phyloP scores from a whole-genome alignment of 2,329 filamentous ascomycete genomes.

The Myriosclerotinia curreyana region DNA sequence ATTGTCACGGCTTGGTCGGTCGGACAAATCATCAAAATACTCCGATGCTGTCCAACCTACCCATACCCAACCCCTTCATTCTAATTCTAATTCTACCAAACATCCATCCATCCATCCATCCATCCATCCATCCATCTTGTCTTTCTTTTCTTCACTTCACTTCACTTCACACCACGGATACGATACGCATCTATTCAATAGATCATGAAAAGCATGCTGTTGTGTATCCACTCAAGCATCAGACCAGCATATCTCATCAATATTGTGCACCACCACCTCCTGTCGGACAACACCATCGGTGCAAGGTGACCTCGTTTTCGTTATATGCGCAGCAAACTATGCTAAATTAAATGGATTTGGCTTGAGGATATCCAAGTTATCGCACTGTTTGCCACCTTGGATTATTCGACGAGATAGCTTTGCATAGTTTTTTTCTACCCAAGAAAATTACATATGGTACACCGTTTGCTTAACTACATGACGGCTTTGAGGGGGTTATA shows the following conservation, averaged over 20 bases:
- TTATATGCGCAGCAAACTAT: background rate
- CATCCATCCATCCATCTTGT: background rate
- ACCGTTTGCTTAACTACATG: background rate
- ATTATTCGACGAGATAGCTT: background rate
- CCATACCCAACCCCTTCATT: background rate
- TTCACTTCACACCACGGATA: background rate
- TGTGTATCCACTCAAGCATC: conserved; percentile 3
- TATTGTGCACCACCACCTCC: background rate
- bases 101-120: background rate
- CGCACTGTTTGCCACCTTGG: too few species aligned
- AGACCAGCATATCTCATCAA: background rate
- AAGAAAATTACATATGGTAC: background rate
- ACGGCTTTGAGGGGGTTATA: background rate
- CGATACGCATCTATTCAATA: conserved; percentile 19
- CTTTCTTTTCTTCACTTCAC: background rate
- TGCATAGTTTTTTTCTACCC: background rate
- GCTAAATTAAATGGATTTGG: background rate
- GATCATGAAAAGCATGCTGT: conserved; percentile 12
- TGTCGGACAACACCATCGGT: conserved; percentile 1
- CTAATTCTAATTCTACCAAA: background rate
- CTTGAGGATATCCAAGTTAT: background rate
- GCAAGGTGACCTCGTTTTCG: background rate
- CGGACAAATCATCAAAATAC: background rate
- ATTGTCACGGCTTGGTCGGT: too few species aligned
- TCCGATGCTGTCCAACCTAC: conserved; percentile 1